phyloP scores from a whole-genome alignment of 1,139 yeast species.

The Nakaseomyces delphensis region DNA sequence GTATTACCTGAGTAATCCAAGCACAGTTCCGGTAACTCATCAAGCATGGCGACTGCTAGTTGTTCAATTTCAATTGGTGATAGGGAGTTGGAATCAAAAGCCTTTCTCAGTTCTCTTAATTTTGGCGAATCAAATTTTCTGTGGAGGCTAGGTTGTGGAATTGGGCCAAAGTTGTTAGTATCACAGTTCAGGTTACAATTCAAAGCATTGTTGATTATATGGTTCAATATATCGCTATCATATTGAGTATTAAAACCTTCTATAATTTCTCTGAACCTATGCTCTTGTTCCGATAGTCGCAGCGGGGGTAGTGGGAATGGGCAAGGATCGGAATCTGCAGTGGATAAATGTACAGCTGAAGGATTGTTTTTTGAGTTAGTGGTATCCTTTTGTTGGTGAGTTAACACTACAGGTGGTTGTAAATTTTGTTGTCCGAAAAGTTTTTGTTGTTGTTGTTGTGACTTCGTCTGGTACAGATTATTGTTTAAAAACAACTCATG shows the following conservation, averaged over 20 bases:
- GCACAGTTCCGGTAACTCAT: slow-evolving; percentile 79
- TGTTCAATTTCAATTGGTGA: slow-evolving; percentile 58
- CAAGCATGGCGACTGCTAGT: slow-evolving; percentile 70
- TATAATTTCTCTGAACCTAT: slow-evolving; percentile 17
- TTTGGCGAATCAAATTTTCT: slow-evolving; percentile 82
- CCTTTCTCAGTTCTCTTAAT: slow-evolving; percentile 48
- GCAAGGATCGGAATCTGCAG: slow-evolving; percentile 22
- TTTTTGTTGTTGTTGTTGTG: slow-evolving; percentile 9
- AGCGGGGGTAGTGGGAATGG: slow-evolving; percentile 27
- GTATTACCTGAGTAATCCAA: slow-evolving; percentile 91
- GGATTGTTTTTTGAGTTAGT: slow-evolving; percentile 4
- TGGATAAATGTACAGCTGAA: slow-evolving; percentile 9
- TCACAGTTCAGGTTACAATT: slow-evolving; percentile 29
- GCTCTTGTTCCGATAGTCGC: slow-evolving; percentile 13
- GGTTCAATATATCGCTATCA: slow-evolving; percentile 21
- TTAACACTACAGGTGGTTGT: slow-evolving; percentile 3
- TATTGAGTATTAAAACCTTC: slow-evolving; percentile 21
- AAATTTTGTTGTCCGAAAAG: slow-evolving; percentile 14
- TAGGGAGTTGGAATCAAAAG: slow-evolving; percentile 36
- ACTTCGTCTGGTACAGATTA: slow-evolving; percentile 19
- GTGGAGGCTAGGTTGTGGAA: slow-evolving; percentile 44
- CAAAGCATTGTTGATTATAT: slow-evolving; percentile 33
- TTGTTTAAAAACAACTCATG: slow-evolving; percentile 22
- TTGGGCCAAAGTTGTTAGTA: slow-evolving; percentile 49
- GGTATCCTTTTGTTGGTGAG: background rate